Evolutionary conservation across 192 early-diverging fungal species (phyloP), one percentile per base, ranked within the genome.

Genomic region (Glomus cerebriforme): DNA sequence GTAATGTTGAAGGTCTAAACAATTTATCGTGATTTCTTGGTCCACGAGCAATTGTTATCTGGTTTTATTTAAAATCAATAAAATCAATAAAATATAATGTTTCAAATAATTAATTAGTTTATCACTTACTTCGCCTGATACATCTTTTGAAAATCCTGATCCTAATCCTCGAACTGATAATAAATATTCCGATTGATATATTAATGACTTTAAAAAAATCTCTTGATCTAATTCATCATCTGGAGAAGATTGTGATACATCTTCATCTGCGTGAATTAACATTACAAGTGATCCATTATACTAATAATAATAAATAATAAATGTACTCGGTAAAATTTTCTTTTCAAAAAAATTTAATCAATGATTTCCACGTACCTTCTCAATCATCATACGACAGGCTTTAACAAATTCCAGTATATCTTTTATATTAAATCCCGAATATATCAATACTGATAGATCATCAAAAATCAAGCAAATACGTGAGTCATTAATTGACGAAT

Each of bases 71-170:
- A 22, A 54, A 54, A 69, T 27, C 7, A 15, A 58, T 26, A 59
- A 27, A 66, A n/a, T 39, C 37, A 66, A 39, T 8, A 34, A 45
- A 31, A 67, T 34, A 10, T n/a, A 8, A 54, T 15, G 68, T 59
- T 68, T 35, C 8, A 59, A n/a, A n/a, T n/a, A n/a, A 66, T 29
- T 77, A 49, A 2, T 31, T 22, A 31, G 17, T 32, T 80, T 43
- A 74, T 7, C 26, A 60, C 58, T 76, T 73, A 88, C 82, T 81
- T 88, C 85, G 19, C 89, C 89, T 62, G 88, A 88, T 7, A 90
- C 86, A 69, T 90, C 89, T 58, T 84, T 86, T 68, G 86, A 85
- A 45, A 85, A 81, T 39, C 89, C 89, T 59, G 88, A 87, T 65
- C 81, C 81, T 7, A 90, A 81, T 3, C 83, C 83, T 31, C 85